Base-by-base conservation (phyloP, 2,329 filamentous ascomycete genomes). In the Paraphaeosphaeria minitans region DNA sequence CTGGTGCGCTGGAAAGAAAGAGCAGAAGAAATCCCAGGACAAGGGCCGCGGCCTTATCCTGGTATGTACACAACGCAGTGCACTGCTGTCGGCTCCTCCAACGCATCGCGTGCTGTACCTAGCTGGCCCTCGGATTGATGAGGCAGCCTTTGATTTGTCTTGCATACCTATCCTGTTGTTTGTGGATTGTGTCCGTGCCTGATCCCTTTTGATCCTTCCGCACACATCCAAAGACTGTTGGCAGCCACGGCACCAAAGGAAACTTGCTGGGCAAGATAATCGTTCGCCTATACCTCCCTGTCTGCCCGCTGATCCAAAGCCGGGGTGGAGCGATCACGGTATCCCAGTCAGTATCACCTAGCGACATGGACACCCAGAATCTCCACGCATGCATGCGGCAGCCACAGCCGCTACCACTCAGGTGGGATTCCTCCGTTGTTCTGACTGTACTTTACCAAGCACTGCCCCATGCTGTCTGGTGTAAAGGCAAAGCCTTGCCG, bases 371-470 rank as follows among this genome's bases (percentile, higher is more conserved):
- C 48, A 54, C 52, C 50, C 55, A 57, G 58, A 48, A 48, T 57
- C 54, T 57, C 47, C 64, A 66, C 66, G 55, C 56, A 35, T 66
- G 63, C 68, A 64, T 64, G 51, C 56, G 51, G 50, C 55, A 63
- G 53, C 57, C 57, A 49, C 57, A 53, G 56, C 57, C 59, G 48
- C 61, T 68, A 60, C 66, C 67, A 66, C 56, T 21, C 48, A 43
- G 55, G 49, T 59, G 63, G 60, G 31, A 49, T 55, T 55, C 46
- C 62, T 55, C 51, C 54, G 50, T 47, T 59, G 51, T 60, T 53
- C 59, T 47, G 53, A 60, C 42, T 51, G 49, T 56, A 57, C 59
- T 70, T 66, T 58, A 68, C 63, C 60, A 60, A 58, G 41, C 54
- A 56, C 47, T 48, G 31, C 56, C 51, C 60, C 55, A 14, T 16